Percentiles rank a stretch among this genome's conserved stretches.
phyloP scores from a whole-genome alignment of 768 basidiomycete genomes.

The Termitomyces sp. region DNA sequence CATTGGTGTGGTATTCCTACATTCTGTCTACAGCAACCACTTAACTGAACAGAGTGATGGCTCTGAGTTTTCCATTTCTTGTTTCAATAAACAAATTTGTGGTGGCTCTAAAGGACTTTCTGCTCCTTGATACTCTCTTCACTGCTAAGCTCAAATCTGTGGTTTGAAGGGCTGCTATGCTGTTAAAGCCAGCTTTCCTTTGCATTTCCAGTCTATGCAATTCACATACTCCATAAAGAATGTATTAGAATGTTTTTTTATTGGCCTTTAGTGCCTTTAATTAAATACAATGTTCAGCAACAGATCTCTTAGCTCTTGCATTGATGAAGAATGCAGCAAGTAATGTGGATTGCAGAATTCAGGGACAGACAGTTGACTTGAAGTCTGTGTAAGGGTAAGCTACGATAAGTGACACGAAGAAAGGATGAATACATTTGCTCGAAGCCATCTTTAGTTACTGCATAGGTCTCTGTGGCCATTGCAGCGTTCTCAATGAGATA shows the following conservation, averaged over 20 bases:
- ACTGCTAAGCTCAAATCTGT: too few relatives aligned
- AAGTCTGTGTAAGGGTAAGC: slow-evolving; percentile 22
- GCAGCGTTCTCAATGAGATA: slow-evolving; percentile 43
- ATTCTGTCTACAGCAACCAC: neutral
- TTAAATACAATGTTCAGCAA: neutral
- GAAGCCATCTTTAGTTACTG: slow-evolving; percentile 36
- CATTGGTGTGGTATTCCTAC: neutral
- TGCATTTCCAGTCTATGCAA: too few relatives aligned
- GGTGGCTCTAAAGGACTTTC: neutral
- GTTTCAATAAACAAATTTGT: neutral
- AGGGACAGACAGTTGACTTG: slow-evolving; percentile 42
- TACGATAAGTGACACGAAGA: neutral
- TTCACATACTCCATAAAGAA: too few relatives aligned
- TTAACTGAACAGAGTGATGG: neutral
- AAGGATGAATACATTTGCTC: slow-evolving; percentile 30
- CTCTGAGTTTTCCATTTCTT: neutral
- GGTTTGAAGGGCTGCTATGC: too few relatives aligned
- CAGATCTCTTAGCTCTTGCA: neutral
- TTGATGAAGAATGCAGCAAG: neutral
- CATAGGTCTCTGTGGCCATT: slow-evolving; percentile 7
- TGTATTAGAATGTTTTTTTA: neutral
- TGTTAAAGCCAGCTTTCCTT: too few relatives aligned
- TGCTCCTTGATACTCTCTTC: neutral
- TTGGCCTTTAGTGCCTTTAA: neutral
- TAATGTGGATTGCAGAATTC: neutral